Evolutionary conservation across 2,329 filamentous ascomycete species (phyloP).

Genomic region (Colletotrichum lini): DNA sequence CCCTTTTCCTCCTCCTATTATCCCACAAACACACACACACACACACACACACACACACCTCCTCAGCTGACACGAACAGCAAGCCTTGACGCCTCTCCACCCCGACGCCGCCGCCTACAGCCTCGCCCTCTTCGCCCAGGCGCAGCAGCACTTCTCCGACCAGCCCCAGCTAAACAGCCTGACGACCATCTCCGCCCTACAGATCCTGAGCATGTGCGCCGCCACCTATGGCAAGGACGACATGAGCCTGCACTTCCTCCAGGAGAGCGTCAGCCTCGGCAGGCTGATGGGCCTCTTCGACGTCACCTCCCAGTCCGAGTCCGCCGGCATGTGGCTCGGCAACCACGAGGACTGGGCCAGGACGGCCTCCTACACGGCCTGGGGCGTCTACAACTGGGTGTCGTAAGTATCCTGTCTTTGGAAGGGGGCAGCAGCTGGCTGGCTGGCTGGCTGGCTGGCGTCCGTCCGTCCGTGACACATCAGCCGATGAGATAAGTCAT

Average conservation of each 20-base stretch:
- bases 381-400: constrained; percentile 47
- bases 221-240: constrained; percentile 17
- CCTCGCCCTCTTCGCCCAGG: constrained; percentile 14
- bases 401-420: constrained; percentile 3
- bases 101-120: not conserved
- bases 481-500: too few species aligned
- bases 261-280: constrained; percentile 1
- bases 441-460: too few species aligned
- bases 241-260: not conserved
- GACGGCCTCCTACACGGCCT: constrained; percentile 47
- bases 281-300: constrained; percentile 30
- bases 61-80: not conserved
- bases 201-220: constrained; percentile 20
- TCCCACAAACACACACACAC: too few species aligned
- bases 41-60: too few species aligned
- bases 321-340: constrained; percentile 11
- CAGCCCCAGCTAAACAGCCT: constrained; percentile 7
- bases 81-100: constrained; percentile 21
- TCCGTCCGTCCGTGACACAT: too few species aligned
- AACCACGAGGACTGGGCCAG: constrained; percentile 11
- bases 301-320: constrained; percentile 2
- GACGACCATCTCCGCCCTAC: constrained; percentile 11
- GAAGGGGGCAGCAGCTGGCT: too few species aligned
- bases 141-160: constrained; percentile 7
- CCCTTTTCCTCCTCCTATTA: too few species aligned